Evolutionary conservation across 345 rosid species (phyloP).

Genomic region (Hypericum androsaemum): DNA sequence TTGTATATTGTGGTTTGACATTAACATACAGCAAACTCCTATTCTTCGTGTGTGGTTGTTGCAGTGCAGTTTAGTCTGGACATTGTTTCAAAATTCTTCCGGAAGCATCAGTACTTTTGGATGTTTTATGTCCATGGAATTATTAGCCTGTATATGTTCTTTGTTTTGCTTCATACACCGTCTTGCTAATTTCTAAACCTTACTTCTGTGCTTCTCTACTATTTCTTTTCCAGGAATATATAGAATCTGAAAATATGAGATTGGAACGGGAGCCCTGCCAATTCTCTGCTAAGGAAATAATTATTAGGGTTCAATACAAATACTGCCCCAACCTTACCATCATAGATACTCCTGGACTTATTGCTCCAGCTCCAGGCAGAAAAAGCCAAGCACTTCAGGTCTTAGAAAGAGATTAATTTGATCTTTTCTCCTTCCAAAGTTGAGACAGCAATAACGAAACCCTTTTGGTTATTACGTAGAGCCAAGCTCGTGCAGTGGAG

Average conservation of each 20-base stretch:
- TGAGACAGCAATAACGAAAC: constrained; percentile 6
- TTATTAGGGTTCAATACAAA: constrained; percentile 70
- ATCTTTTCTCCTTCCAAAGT: background rate
- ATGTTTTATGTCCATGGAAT: no score
- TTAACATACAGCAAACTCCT: no score
- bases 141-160: no score
- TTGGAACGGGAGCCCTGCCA: constrained; percentile 62
- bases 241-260: constrained; percentile 84
- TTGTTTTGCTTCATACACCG: no score
- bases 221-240: constrained; percentile 39
- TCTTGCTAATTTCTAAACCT: background rate
- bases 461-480: constrained; percentile 28
- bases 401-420: background rate
- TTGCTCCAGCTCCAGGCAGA: constrained; percentile 82
- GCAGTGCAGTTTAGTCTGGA: no score
- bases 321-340: constrained; percentile 84
- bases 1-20: no score
- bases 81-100: no score
- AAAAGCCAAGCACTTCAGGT: constrained; percentile 77
- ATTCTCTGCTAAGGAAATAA: constrained; percentile 78
- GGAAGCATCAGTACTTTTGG: no score
- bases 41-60: no score
- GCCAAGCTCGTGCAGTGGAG: constrained; percentile 90
- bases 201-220: background rate
- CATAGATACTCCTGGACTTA: constrained; percentile 90